Evolutionary conservation across 345 rosid genomes (phyloP), one percentile per base, ranked within the genome.

Genomic region (Eucalyptus pauciflora): DNA sequence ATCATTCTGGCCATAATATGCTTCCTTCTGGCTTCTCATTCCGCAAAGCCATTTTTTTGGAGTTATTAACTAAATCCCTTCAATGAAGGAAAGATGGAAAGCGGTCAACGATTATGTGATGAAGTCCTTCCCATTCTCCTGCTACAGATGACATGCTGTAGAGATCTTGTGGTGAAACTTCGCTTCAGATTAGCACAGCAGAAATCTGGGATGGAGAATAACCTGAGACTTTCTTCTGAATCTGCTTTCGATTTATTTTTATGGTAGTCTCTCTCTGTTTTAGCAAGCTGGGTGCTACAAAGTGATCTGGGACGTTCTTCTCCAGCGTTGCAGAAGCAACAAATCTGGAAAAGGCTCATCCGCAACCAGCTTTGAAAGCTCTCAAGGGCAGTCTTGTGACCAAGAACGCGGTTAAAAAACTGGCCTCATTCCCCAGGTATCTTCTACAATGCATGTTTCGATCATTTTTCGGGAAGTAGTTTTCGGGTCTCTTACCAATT

Each of bases 361-460:
- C 93, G 86, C 98, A 94, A 91, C 99, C 98, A 58, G 95, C 99
- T 20, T 87, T 97, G 92, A 97, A 95, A 92, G 99, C 96, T 92
- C 98, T 97, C 41, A 94, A 97, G 94, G 98, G 96, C 89, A 93
- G 97, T 92, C 95, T 98, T 85, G 96, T 96, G 99, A 94, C 98
- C 93, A 98, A 98, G 94, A 97, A 97, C 92, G 97, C 94, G 96
- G 99, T 99, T 41, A 96, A 97, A 94, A 97, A 96, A 94, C 91
- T 91, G 94, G 97, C 94, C 89, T 97, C 99, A 24, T 97, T 98
- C 91, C 97, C 99, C 29, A 94, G 98, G 93, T 98, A 87, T 93
- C 99, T 86, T 96, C 98, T 46, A 95, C 98, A 41, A 95, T 96
- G 88, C 98, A 95, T 99, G 99, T 92, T 50, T 43, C 76, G 88